Evolutionary conservation across 2,329 filamentous ascomycete species (phyloP), one percentile per base, ranked within the genome.

Genomic region (Hypomyces rosellus): DNA sequence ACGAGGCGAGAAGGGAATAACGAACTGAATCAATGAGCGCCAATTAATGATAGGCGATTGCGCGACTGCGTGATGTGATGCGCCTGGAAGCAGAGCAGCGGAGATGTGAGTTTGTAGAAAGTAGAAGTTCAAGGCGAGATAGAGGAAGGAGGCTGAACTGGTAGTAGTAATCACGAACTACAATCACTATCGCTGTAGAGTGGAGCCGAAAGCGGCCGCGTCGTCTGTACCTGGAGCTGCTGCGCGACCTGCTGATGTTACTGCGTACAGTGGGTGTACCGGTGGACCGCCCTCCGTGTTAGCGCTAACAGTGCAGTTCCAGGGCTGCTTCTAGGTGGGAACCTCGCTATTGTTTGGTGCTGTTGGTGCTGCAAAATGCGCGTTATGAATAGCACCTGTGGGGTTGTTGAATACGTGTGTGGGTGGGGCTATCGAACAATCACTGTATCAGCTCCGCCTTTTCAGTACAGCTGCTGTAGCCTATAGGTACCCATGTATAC

Each of bases 21-120:
- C 66, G 63, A 68, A 69, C 66, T 67, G 55, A 55, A 61, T 61
- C 58, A 59, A 64, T 51, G 59, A 64, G 57, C 58, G 58, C 59
- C 56, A 58, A 57, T 57, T 52, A 53, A 56, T 39, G 44, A 57
- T 52, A 43, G 54, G 52, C 51, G 55, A 61, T 54, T 50, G 58
- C 55, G 55, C 56, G 57, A 57, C 54, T 45, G 54, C 54, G 50
- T 55, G 51, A 38, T 55, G 51, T 55, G 53, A 53, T 55, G 59
- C 55, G 50, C 59, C 55, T 51, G 16, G 52, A 59, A 54, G 47
- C 22, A 48, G 34, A 45, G 34, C 45, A 16, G 33, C 41, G 46
- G 34, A 18, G 7, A 45, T 20, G 25, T 39, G 37, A 45, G 20
- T n/a, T n/a, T n/a, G 22, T 36, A 22, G 25, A 50, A 36, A 39